Conservation (phyloP, 345 rosid genomes). For the Lepidium africanum region DNA sequence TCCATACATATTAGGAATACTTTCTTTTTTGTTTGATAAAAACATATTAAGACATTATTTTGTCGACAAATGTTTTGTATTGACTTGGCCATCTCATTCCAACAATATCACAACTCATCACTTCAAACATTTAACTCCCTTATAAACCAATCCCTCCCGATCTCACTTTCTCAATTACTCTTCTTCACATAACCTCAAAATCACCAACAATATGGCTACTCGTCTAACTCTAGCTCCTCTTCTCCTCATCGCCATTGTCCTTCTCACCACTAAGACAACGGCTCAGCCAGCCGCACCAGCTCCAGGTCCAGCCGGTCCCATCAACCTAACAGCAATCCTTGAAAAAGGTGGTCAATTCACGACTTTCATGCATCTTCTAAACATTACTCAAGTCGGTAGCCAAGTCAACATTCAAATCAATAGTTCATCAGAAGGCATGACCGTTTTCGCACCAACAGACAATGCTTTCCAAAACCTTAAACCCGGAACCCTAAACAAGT, state of each 20-base stretch:
- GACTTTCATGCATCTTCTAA: constrained; percentile 44
- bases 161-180: constrained; percentile 5
- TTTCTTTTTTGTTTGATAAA: no score
- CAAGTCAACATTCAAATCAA: constrained; percentile 69
- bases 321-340: constrained; percentile 69
- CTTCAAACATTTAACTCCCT: neutral
- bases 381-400: constrained; percentile 41
- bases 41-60: constrained; percentile 17
- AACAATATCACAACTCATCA: constrained; percentile 27
- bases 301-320: constrained; percentile 55
- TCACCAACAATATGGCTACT: constrained; percentile 32
- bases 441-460: constrained; percentile 80
- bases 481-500: constrained; percentile 44
- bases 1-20: no score
- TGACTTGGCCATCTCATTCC: constrained; percentile 31
- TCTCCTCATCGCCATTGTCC: constrained; percentile 21
- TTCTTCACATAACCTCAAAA: neutral
- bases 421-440: constrained; percentile 65
- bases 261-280: constrained; percentile 9
- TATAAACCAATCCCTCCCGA: constrained; percentile 12
- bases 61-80: constrained; percentile 18
- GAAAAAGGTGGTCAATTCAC: constrained; percentile 61
- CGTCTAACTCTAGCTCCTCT: constrained; percentile 25
- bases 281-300: constrained; percentile 45
- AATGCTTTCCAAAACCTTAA: constrained; percentile 76